phyloP scores from a whole-genome alignment of 2,329 filamentous ascomycete genomes.

The Microdochium trichocladiopsis region DNA sequence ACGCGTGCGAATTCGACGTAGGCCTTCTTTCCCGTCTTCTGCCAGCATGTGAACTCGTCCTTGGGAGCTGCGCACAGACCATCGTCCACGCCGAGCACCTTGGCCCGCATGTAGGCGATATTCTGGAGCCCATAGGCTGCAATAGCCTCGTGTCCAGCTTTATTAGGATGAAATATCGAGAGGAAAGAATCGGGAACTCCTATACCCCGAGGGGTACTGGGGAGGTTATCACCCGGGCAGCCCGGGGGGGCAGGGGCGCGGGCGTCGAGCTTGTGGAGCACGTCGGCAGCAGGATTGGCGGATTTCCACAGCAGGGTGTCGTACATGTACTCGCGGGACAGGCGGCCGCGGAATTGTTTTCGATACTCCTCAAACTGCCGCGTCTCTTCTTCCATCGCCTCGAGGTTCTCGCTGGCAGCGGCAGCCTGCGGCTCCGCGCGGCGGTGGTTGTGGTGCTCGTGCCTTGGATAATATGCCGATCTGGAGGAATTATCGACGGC shows the following conservation, averaged over 20 bases:
- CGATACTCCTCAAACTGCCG: constrained; percentile 1
- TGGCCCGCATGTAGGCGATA: constrained; percentile 11
- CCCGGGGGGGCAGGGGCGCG: constrained; percentile 14
- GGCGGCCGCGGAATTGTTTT: constrained; percentile 1
- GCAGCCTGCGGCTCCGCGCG: too few relatives aligned
- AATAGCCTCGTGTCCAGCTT: constrained; percentile 16
- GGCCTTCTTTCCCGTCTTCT: constrained; percentile 11
- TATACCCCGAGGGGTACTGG: constrained; percentile 7
- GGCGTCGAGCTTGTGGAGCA: constrained; percentile 12
- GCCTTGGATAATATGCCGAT: not conserved
- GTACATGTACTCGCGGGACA: constrained; percentile 10
- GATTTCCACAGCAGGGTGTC: constrained; percentile 15
- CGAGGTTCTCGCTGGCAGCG: too few relatives aligned
- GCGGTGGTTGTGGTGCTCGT: too few relatives aligned
- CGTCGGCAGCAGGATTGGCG: constrained; percentile 11
- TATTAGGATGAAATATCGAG: constrained; percentile 25
- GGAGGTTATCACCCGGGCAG: constrained; percentile 16
- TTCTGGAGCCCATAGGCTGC: constrained; percentile 17
- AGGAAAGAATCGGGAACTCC: constrained; percentile 21
- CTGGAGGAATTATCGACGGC: not conserved
- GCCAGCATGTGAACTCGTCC: constrained; percentile 18
- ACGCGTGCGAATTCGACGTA: constrained; percentile 13
- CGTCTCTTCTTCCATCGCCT: not conserved
- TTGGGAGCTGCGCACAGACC: constrained; percentile 5
- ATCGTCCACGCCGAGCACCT: constrained; percentile 8